A percentile compares a stretch with the other conserved stretches of the same genome.
These are phyloP conservation scores for Colletotrichum chrysophilum DNA, from an alignment of 2,329 filamentous ascomycete species.

Conservation along the genomic window DNA sequence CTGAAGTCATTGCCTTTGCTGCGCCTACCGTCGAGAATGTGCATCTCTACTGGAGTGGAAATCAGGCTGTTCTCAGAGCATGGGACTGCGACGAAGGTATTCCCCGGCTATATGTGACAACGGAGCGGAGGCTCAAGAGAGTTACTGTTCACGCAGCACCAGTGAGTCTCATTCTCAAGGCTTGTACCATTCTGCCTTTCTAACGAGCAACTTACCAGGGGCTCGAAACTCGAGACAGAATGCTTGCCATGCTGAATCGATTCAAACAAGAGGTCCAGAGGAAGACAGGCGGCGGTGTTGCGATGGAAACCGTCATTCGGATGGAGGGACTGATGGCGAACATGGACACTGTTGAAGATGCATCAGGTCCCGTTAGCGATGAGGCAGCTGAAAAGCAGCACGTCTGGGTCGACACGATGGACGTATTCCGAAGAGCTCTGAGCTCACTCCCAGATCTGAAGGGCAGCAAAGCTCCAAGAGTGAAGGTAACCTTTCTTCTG, in stretches of 20 bases:
- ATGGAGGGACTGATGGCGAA: neutral
- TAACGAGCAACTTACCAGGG: accelerated
- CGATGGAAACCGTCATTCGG: neutral
- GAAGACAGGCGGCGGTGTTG: neutral
- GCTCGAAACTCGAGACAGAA: neutral
- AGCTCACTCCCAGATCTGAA: neutral
- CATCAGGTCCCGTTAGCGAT: neutral
- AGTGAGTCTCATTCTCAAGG: neutral
- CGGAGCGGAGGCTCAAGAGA: neutral
- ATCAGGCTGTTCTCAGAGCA: neutral
- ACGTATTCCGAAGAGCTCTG: neutral
- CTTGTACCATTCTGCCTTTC: neutral
- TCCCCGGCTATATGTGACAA: neutral
- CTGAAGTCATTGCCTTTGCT: neutral
- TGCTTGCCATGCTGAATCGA: neutral
- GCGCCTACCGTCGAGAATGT: neutral
- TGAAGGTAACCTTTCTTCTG: neutral
- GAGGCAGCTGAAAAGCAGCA: neutral
- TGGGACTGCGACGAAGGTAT: neutral
- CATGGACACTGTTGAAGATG: neutral
- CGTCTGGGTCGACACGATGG: neutral
- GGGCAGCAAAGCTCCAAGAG: neutral
- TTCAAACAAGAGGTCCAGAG: neutral
- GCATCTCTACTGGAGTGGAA: neutral
- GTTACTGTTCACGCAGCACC: neutral